Conservation (phyloP, 2,329 filamentous ascomycete species). For the Tolypocladium ophioglossoides region DNA sequence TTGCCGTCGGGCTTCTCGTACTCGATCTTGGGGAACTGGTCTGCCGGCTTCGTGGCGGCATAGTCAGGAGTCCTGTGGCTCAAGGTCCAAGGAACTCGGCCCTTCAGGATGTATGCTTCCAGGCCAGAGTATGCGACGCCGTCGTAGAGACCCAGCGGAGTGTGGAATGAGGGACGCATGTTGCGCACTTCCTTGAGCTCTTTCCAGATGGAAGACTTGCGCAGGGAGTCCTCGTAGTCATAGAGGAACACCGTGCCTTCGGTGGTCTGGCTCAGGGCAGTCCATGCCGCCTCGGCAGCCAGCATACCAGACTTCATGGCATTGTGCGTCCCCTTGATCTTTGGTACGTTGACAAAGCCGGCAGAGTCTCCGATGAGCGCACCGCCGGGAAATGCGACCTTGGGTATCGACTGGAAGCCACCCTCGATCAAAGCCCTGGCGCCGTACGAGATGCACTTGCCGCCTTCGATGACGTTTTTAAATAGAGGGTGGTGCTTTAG, state of each 20-base stretch:
- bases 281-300: constrained; percentile 82
- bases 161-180: constrained; percentile 93
- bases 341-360: constrained; percentile 93
- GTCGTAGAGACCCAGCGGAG: constrained; percentile 75
- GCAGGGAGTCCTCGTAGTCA: constrained; percentile 84
- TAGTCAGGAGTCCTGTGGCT: constrained; percentile 74
- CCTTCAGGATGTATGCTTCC: constrained; percentile 79
- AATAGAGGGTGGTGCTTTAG: constrained; percentile 97
- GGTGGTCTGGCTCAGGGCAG: constrained; percentile 50
- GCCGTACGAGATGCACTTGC: constrained; percentile 95
- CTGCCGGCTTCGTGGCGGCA: constrained; percentile 67
- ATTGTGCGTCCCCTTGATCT: constrained; percentile 97
- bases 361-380: constrained; percentile 94
- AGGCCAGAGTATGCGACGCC: constrained; percentile 88
- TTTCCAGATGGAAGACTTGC: constrained; percentile 82
- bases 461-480: constrained; percentile 76
- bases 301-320: constrained; percentile 97
- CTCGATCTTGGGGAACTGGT: constrained; percentile 77
- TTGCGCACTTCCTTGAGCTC: constrained; percentile 94
- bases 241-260: constrained; percentile 78
- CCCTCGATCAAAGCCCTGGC: constrained; percentile 88
- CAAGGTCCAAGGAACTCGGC: constrained; percentile 82
- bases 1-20: constrained; percentile 95
- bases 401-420: constrained; percentile 95
- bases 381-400: constrained; percentile 91